Evolutionary conservation across 2,329 filamentous ascomycete genomes (phyloP).

Genomic region (Aureobasidium sp.): DNA sequence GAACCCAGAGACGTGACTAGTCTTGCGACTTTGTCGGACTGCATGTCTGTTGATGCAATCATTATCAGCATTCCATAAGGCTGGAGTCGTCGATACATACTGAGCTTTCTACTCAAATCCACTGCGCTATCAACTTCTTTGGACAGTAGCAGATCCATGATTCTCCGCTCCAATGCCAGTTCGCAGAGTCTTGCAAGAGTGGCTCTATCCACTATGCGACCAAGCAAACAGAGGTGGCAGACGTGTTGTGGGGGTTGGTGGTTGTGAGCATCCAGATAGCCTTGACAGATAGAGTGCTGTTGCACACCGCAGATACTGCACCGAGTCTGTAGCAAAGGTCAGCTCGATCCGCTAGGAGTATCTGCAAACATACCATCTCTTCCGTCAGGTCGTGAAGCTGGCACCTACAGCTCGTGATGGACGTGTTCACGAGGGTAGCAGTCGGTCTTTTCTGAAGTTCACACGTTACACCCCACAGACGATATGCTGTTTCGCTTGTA

Average conservation of each 20-base stretch:
- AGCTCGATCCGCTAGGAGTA: neutral
- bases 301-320: constrained; percentile 31
- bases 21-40: neutral
- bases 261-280: constrained; percentile 25
- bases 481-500: neutral
- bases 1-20: neutral
- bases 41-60: neutral
- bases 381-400: neutral
- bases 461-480: neutral
- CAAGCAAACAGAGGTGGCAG: constrained; percentile 35
- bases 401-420: neutral
- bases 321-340: constrained; percentile 22
- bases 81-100: neutral
- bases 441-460: neutral
- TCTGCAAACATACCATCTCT: neutral
- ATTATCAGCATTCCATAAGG: neutral
- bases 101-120: neutral
- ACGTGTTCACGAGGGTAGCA: neutral
- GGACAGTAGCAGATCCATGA: neutral
- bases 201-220: neutral
- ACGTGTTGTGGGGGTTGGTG: constrained; percentile 28
- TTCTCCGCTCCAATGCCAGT: neutral
- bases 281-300: constrained; percentile 35
- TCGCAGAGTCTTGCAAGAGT: neutral
- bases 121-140: neutral